Evolutionary conservation across 75 land plant species (phyloP), one percentile per base, ranked within the genome.

Genomic region (Cupressus sempervirens): DNA sequence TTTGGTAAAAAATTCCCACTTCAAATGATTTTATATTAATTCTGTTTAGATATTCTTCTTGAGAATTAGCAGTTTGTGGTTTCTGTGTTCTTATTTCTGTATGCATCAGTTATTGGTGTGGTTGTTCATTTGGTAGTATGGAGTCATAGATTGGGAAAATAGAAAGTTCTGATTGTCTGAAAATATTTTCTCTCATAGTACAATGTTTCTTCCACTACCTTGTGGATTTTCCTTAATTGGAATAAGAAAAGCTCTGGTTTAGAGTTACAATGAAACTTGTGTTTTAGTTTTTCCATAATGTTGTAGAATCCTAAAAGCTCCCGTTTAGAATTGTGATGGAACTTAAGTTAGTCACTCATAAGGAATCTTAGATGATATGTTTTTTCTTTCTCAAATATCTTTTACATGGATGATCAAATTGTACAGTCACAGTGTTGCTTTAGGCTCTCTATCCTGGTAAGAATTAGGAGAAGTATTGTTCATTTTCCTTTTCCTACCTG

Each of bases 1-100:
- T 90, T 90, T 87, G 91, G 91, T 86, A 86, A 58, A 68, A 45
- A 30, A 7, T 70, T 70, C 3, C 30, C 11, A 32, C 73, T 70
- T 70, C 14, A 70, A 70, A 32, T 70, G 14, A 30, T 70, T 70
- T 2, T 70, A 20, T 58, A 32, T 70, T 70, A 32, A 13, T 70
- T n/a, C 34, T 30, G 34, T 70, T 30, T 30, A 35, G 13, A 30
- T 30, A 58, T 70, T 14, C 11, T 70, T 70, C 29, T 1, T 8
- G 10, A 30, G 12, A 1, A 30, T 10, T 30, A 30, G 34, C 73
- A 29, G 34, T 70, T 70, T 12, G 30, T 9, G 34, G 73, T 70
- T 70, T 70, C 11, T 13, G 30, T 30, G 3, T 10, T 30, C 34
- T 70, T 29, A 70, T 70, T 70, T 20, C 34, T 30, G 34, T 70